Conservation (phyloP, 2,329 filamentous ascomycete genomes). For the Exophiala bonariae region DNA sequence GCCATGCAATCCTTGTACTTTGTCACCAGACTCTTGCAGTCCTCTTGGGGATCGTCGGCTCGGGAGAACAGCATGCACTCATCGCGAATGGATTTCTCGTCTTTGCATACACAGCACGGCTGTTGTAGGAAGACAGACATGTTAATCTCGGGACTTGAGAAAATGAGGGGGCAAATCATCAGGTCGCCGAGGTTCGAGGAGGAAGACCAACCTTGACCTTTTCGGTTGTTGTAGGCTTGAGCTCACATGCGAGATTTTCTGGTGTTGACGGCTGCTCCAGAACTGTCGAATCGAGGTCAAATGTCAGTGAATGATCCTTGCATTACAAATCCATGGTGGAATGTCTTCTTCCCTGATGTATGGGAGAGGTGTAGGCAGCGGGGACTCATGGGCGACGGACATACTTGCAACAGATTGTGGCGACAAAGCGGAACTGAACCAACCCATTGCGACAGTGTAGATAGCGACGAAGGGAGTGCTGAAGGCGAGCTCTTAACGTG, state of each 20-base stretch:
- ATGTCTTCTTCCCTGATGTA: background rate
- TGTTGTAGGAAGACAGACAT: constrained; percentile 38
- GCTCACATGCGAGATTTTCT: constrained; percentile 14
- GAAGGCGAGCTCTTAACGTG: no score
- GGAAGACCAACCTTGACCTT: constrained; percentile 26
- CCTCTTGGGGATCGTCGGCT: constrained; percentile 74
- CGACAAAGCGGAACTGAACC: constrained; percentile 18
- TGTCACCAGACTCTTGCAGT: constrained; percentile 79
- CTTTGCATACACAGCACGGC: constrained; percentile 97
- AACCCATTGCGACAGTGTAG: constrained; percentile 13
- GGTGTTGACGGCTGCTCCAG: constrained; percentile 14
- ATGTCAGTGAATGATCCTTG: background rate
- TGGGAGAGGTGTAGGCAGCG: background rate
- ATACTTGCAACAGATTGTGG: constrained; percentile 20
- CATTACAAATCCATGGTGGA: background rate
- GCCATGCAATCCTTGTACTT: constrained; percentile 92
- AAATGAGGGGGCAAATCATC: background rate
- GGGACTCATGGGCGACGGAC: background rate
- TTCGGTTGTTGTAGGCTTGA: constrained; percentile 19
- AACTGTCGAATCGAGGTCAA: background rate
- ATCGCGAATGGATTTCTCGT: constrained; percentile 88
- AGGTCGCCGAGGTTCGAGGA: background rate
- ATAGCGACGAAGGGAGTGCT: no score
- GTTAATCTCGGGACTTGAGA: background rate
- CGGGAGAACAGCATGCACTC: constrained; percentile 99